A percentile compares a stretch with the other conserved stretches of the same genome.
Evolutionary conservation across 495 filamentous ascomycete species (phyloP).

Genomic region (Penicillium salamii): DNA sequence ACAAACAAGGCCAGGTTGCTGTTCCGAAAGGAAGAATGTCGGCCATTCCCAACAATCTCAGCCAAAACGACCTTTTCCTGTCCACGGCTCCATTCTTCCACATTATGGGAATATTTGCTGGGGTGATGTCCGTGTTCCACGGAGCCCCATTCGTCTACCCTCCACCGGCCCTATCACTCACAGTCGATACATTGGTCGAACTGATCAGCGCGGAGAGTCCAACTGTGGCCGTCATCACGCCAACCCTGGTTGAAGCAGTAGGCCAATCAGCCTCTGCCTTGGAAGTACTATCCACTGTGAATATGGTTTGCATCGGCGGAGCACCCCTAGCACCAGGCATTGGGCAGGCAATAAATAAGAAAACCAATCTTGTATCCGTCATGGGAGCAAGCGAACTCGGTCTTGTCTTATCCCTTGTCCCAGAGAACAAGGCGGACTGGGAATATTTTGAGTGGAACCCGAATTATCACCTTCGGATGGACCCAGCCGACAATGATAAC

Average conservation of each 20-base stretch:
- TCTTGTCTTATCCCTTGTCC: slow-evolving; percentile 22
- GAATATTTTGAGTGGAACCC: slow-evolving; percentile 49
- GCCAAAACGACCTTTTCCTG: not conserved
- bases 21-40: not conserved
- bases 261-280: slow-evolving; percentile 1
- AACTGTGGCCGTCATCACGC: slow-evolving; percentile 3
- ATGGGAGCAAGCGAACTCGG: slow-evolving; percentile 23
- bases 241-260: slow-evolving; percentile 19
- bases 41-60: not conserved
- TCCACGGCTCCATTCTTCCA: slow-evolving; percentile 19
- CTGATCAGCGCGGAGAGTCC: not conserved
- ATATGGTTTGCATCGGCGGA: slow-evolving; percentile 15
- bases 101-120: slow-evolving; percentile 11
- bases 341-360: slow-evolving; percentile 4
- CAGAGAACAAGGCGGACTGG: slow-evolving; percentile 41
- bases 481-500: slow-evolving; percentile 34
- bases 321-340: slow-evolving; percentile 16
- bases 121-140: slow-evolving; percentile 14
- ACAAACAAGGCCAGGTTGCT: not conserved
- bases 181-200: slow-evolving; percentile 7
- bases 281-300: slow-evolving; percentile 4
- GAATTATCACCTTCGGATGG: slow-evolving; percentile 39
- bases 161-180: slow-evolving; percentile 14
- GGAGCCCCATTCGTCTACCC: slow-evolving; percentile 8
- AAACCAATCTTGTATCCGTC: slow-evolving; percentile 5